phyloP scores from a whole-genome alignment of 306 rosid species.

The Geum urbanum region DNA sequence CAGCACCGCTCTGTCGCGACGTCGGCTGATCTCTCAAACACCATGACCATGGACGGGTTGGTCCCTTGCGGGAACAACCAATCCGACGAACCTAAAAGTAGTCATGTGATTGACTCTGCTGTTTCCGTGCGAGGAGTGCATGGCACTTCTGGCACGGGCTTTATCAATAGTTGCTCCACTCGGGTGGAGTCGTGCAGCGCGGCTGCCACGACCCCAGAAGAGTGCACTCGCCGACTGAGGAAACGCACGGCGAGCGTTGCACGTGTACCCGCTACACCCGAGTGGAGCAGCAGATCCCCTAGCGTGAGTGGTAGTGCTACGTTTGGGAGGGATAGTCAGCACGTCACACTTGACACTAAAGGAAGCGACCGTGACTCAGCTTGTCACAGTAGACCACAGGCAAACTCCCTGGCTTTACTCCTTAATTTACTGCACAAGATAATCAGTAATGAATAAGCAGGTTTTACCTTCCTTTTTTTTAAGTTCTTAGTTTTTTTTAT shows the following conservation, averaged over 20 bases:
- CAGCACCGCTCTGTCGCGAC: constrained; percentile 17
- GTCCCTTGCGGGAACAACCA: constrained; percentile 62
- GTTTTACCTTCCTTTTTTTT: neutral
- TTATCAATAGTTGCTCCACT: constrained; percentile 19
- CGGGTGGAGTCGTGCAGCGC: constrained; percentile 47
- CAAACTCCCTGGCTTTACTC: constrained; percentile 15
- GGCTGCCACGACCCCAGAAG: constrained; percentile 16
- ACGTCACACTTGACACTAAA: constrained; percentile 40
- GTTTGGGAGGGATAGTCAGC: constrained; percentile 50
- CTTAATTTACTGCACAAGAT: neutral
- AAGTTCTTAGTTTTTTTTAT: neutral
- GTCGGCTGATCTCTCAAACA: constrained; percentile 17
- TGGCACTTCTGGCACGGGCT: neutral
- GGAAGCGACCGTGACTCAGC: constrained; percentile 72
- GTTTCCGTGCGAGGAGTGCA: neutral
- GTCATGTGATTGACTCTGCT: constrained; percentile 20
- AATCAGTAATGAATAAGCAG: neutral
- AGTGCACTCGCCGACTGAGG: neutral
- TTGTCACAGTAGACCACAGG: constrained; percentile 73
- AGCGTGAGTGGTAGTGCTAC: constrained; percentile 54
- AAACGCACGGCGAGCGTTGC: constrained; percentile 25
- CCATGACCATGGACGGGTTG: constrained; percentile 56
- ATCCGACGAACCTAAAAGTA: constrained; percentile 14
- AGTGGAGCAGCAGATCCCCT: constrained; percentile 44
- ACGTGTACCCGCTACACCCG: constrained; percentile 24